phyloP scores from a whole-genome alignment of 2,329 filamentous ascomycete species.

The Chaetomiaceae sp. region DNA sequence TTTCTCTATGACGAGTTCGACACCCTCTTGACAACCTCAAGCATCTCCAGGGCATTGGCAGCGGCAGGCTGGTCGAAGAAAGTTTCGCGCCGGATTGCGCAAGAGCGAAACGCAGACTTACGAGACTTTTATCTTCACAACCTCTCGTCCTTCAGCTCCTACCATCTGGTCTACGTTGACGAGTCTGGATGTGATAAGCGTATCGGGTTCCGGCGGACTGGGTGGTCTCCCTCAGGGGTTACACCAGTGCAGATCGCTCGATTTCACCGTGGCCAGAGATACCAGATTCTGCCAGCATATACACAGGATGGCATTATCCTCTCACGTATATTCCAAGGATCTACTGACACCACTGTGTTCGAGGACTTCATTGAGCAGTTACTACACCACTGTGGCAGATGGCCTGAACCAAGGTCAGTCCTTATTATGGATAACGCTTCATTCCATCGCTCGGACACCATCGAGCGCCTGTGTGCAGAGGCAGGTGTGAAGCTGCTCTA shows the following conservation, averaged over 20 bases:
- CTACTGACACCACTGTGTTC: neutral
- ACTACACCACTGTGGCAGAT: neutral
- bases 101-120: conserved; percentile 30
- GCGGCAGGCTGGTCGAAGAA: conserved; percentile 17
- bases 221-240: conserved; percentile 31
- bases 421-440: conserved; percentile 4
- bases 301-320: neutral
- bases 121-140: conserved; percentile 32
- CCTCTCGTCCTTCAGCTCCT: conserved; percentile 28
- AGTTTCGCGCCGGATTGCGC: conserved; percentile 25
- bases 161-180: conserved; percentile 33
- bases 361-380: conserved; percentile 5
- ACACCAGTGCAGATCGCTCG: conserved; percentile 24
- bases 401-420: conserved; percentile 1
- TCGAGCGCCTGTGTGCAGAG: neutral
- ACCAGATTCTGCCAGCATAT: conserved; percentile 25
- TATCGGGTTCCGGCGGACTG: conserved; percentile 29
- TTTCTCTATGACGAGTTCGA: conserved; percentile 19
- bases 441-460: neutral
- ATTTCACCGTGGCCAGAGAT: conserved; percentile 21
- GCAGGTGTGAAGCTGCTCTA: conserved; percentile 1
- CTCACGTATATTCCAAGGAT: neutral
- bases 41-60: conserved; percentile 4
- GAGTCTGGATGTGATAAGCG: conserved; percentile 33
- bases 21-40: conserved; percentile 3